Conservation (phyloP, 768 basidiomycete species). For the Leccinum subgranulosum region DNA sequence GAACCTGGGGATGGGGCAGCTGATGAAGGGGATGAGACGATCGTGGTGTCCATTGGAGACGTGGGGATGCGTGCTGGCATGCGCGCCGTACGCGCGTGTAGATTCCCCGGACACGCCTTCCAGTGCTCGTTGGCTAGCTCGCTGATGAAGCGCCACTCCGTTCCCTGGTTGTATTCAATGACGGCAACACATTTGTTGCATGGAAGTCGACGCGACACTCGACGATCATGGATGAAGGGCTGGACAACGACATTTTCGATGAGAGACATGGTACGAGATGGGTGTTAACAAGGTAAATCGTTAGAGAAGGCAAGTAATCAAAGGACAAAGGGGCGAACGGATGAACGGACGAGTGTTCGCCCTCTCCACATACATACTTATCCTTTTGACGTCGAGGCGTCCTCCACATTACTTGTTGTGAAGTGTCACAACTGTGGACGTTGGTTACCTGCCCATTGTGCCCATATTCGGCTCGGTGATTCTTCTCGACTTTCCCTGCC, state of each 20-base stretch:
- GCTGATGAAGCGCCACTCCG: slow-evolving; percentile 25
- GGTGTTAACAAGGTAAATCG: slow-evolving; percentile 12
- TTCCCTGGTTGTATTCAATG: slow-evolving; percentile 28
- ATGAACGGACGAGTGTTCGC: slow-evolving; percentile 3
- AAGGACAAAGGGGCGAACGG: neutral
- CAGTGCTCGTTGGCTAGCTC: slow-evolving; percentile 28
- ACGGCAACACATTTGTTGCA: slow-evolving; percentile 25
- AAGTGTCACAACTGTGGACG: slow-evolving; percentile 22
- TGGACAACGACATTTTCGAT: slow-evolving; percentile 8
- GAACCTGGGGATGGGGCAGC: neutral
- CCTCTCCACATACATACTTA: neutral
- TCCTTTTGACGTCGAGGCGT: slow-evolving; percentile 23
- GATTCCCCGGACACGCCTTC: slow-evolving; percentile 23
- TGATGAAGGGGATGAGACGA: slow-evolving; percentile 7
- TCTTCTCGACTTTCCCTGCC: slow-evolving; percentile 18
- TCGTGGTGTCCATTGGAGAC: slow-evolving; percentile 10
- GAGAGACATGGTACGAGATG: slow-evolving; percentile 18
- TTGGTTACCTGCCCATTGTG: slow-evolving; percentile 19
- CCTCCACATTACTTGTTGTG: slow-evolving; percentile 32
- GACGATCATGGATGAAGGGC: slow-evolving; percentile 8
- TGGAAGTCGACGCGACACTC: slow-evolving; percentile 16
- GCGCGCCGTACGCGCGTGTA: slow-evolving; percentile 9
- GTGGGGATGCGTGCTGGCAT: slow-evolving; percentile 10
- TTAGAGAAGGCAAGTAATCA: neutral
- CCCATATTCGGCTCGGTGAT: slow-evolving; percentile 13